Evolutionary conservation across 306 rosid genomes (phyloP).

Genomic region (Lathyrus oleraceus): DNA sequence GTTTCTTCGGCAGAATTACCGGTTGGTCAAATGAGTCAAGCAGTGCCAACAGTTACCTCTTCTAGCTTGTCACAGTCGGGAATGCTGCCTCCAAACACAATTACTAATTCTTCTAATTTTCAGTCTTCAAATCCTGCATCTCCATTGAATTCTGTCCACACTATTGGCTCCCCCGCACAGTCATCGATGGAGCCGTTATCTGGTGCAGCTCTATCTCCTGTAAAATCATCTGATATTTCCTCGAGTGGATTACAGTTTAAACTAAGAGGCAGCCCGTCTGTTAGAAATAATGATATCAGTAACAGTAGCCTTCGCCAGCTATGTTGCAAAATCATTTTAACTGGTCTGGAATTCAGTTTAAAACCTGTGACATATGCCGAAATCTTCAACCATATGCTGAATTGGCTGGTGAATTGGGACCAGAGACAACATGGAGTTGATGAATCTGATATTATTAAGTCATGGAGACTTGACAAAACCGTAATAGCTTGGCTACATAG

Average conservation of each 20-base stretch:
- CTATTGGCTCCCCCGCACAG: constrained; percentile 89
- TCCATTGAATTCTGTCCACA: constrained; percentile 76
- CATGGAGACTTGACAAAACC: constrained; percentile 85
- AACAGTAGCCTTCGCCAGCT: constrained; percentile 95
- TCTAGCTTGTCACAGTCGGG: constrained; percentile 70
- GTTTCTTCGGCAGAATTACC: constrained; percentile 73
- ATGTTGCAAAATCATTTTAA: constrained; percentile 91
- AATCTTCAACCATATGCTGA: constrained; percentile 82
- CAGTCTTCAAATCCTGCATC: constrained; percentile 93
- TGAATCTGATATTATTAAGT: constrained; percentile 59
- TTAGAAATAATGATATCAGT: constrained; percentile 77
- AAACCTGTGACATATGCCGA: constrained; percentile 85
- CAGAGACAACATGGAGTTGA: constrained; percentile 74
- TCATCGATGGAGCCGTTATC: constrained; percentile 65
- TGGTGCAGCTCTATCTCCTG: constrained; percentile 67
- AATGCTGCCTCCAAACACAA: constrained; percentile 58
- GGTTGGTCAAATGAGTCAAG: constrained; percentile 69
- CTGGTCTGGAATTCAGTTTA: constrained; percentile 73
- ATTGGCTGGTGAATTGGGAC: constrained; percentile 98
- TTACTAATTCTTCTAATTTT: constrained; percentile 63
- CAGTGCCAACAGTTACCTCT: constrained; percentile 60
- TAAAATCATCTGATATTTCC: constrained; percentile 76
- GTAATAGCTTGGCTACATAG: constrained; percentile 92
- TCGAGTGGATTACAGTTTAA: constrained; percentile 57
- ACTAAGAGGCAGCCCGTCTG: constrained; percentile 52